Percentiles rank a stretch among this genome's conserved stretches.
Evolutionary conservation across 768 basidiomycete genomes (phyloP).

Genomic region (Cystobasidium onofrii): DNA sequence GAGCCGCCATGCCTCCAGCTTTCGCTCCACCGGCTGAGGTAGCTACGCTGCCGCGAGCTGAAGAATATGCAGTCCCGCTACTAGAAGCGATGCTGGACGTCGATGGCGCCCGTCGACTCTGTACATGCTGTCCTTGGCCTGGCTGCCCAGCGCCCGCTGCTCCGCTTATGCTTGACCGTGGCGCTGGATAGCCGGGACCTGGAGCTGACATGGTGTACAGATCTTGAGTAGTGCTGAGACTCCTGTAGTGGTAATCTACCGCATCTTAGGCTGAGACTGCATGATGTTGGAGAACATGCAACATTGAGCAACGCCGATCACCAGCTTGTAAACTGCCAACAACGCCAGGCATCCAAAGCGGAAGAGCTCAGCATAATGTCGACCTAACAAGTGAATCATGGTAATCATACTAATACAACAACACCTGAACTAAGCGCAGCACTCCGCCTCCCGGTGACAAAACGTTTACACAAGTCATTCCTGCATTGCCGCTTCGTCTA

Average conservation of each 20-base stretch:
- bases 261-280: background rate
- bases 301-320: background rate
- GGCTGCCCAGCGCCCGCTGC: background rate
- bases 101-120: constrained; percentile 16
- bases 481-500: background rate
- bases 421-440: background rate
- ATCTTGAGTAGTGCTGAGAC: too few relatives aligned
- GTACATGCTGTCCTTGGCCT: background rate
- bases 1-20: background rate
- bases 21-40: background rate
- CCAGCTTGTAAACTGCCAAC: background rate
- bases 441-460: background rate
- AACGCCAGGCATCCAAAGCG: background rate
- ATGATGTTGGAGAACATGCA: background rate
- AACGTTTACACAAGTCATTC: background rate
- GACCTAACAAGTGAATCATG: too few relatives aligned
- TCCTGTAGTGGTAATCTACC: too few relatives aligned
- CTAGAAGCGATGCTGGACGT: constrained; percentile 9
- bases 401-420: background rate
- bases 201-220: background rate
- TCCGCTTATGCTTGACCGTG: background rate
- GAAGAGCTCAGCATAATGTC: too few relatives aligned
- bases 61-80: constrained; percentile 3
- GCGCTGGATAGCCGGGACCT: background rate
- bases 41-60: constrained; percentile 5